Evolutionary conservation across 2,329 filamentous ascomycete genomes (phyloP), one percentile per base, ranked within the genome.

Genomic region (Nemania bipapillata): DNA sequence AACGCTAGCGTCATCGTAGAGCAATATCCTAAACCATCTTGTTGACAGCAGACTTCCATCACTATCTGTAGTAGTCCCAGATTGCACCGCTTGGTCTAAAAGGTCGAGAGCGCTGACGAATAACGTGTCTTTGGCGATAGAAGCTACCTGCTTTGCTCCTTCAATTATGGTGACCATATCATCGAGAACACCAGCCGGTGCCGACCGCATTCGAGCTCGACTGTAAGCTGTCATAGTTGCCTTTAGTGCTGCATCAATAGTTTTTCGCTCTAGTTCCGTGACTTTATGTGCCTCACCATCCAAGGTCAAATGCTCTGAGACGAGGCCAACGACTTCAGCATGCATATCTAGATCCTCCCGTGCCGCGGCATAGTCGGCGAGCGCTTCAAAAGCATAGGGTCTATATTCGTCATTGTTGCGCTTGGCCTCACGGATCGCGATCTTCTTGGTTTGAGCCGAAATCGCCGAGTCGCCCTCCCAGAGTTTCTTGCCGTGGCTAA

Each of bases 321-420:
- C 87, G 59, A 97, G 87, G 5, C 84, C 84, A 3, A 87, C 83
- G 4, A 92, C 89, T 28, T 92, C 88, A 4, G 86, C 81, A 74
- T 92, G 88, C 80, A 97, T 83, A 73, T 94, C 88, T 17, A 93
- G 77, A 75, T 94, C 91, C 26, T 86, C 84, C 54, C 91, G 86
- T 15, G 87, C 87, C 42, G 86, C 86, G n/a, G 89, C 87, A 74
- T 95, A 92, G 63, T 89, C 85, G 76, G 92, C 94, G 4, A 97
- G 83, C 37, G 88, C 89, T 63, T 83, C 83, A 70, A 97, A 87
- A 0, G 92, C 92, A 79, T 92, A 86, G 22, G 91, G 90, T 15
- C 92, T 89, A 80, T 98, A 99, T 7, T 85, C 84, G n/a, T 90
- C 87, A 76, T 97, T 97, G 77, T 94, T 95, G 35, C 96, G 88